Evolutionary conservation across 2,329 filamentous ascomycete species (phyloP).

Genomic region (Lomentospora prolificans): DNA sequence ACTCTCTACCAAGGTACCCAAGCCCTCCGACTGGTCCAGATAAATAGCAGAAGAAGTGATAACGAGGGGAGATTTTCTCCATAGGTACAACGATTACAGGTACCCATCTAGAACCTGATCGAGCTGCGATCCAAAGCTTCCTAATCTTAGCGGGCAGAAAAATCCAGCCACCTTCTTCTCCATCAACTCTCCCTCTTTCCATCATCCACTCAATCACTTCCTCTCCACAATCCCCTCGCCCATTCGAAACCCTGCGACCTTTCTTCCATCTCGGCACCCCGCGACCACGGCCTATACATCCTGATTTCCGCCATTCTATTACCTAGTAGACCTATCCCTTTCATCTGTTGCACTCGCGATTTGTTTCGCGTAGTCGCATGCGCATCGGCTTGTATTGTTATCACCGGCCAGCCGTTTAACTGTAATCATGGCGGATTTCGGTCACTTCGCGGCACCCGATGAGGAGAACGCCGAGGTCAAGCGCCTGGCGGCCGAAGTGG

Average conservation of each 20-base stretch:
- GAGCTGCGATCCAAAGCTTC: neutral
- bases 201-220: neutral
- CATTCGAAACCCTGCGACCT: neutral
- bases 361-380: neutral
- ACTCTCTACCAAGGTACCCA: neutral
- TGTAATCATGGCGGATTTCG: constrained; percentile 57
- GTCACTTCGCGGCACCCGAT: constrained; percentile 37
- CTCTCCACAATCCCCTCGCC: neutral
- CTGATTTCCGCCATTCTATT: neutral
- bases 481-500: constrained; percentile 68
- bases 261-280: neutral
- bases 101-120: neutral
- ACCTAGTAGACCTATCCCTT: neutral
- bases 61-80: neutral
- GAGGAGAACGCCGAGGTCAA: constrained; percentile 77
- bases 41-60: neutral
- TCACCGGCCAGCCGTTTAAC: neutral
- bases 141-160: neutral
- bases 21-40: neutral
- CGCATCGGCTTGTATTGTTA: constrained; percentile 1
- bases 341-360: neutral
- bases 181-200: neutral
- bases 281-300: neutral
- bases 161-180: constrained; percentile 5
- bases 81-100: neutral